phyloP scores from a whole-genome alignment of 805 yeast species.

The Isabelozyma rhagii region DNA sequence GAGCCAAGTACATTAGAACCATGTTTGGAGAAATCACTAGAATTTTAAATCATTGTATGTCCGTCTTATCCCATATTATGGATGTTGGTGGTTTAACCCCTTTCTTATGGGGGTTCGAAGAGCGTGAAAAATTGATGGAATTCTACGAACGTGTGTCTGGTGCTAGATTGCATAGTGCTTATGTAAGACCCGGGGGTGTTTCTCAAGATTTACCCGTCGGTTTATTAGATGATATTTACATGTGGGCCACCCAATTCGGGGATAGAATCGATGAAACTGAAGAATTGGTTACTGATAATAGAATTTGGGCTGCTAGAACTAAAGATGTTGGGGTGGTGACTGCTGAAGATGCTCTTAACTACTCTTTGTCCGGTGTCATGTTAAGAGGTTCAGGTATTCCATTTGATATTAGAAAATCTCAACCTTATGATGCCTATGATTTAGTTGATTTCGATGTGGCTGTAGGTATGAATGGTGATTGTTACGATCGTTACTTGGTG shows the following conservation, averaged over 20 bases:
- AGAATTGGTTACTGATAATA: constrained; percentile 83
- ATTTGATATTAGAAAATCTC: constrained; percentile 79
- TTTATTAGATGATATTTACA: constrained; percentile 81
- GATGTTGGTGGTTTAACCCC: constrained; percentile 94
- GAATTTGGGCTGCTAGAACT: constrained; percentile 90
- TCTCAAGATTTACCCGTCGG: constrained; percentile 86
- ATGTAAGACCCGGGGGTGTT: constrained; percentile 90
- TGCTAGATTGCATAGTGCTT: constrained; percentile 85
- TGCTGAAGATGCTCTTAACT: constrained; percentile 84
- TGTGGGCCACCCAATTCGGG: constrained; percentile 96
- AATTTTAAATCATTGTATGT: constrained; percentile 80
- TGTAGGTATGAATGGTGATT: constrained; percentile 85
- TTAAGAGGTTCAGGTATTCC: constrained; percentile 89
- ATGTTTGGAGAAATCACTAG: constrained; percentile 86
- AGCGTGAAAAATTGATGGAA: constrained; percentile 90
- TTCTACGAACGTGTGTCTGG: constrained; percentile 89
- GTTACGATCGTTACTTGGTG: constrained; percentile 83
- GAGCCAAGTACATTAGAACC: constrained; percentile 83
- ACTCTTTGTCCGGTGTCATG: constrained; percentile 83
- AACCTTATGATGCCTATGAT: constrained; percentile 89
- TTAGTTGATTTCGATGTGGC: constrained; percentile 82
- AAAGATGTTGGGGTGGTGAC: constrained; percentile 74
- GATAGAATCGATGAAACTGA: constrained; percentile 89
- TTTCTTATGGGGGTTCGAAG: constrained; percentile 92
- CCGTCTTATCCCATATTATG: constrained; percentile 84